These are phyloP conservation scores for Suillus luteus DNA, from an alignment of 768 basidiomycete genomes.

Conservation along the genomic window DNA sequence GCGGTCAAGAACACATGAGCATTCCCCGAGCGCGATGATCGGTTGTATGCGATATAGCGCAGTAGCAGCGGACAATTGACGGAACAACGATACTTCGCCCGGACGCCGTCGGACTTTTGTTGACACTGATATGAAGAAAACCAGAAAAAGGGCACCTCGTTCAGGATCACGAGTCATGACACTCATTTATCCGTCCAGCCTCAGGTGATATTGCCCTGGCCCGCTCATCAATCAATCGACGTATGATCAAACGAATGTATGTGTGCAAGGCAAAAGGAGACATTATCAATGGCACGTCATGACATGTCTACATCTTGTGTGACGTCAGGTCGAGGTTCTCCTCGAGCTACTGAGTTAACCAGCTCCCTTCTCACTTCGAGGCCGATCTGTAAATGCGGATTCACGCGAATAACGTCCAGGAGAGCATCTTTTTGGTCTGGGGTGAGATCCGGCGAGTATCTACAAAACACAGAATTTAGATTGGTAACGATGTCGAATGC, in stretches of 20 bases:
- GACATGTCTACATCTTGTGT: slow-evolving; percentile 70
- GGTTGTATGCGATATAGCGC: background rate
- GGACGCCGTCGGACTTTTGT: background rate
- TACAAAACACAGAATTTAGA: slow-evolving; percentile 31
- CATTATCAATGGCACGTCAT: slow-evolving; percentile 24
- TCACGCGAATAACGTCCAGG: slow-evolving; percentile 86
- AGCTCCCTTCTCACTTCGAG: slow-evolving; percentile 90
- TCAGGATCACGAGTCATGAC: background rate
- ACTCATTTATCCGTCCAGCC: background rate
- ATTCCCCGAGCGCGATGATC: background rate
- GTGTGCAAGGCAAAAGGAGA: background rate
- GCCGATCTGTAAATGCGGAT: slow-evolving; percentile 85
- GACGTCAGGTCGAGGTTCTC: slow-evolving; percentile 69
- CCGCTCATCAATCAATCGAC: background rate
- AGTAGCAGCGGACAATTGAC: background rate
- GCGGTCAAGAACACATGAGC: background rate
- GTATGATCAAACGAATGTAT: background rate
- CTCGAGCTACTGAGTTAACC: slow-evolving; percentile 82
- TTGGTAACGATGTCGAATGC: background rate
- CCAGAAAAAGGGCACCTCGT: background rate
- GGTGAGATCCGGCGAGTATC: slow-evolving; percentile 92
- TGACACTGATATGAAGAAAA: background rate
- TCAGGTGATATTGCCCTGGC: background rate
- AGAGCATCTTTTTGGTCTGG: slow-evolving; percentile 97
- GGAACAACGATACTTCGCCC: background rate